Evolutionary conservation across 2,329 filamentous ascomycete species (phyloP).

Genomic region (Fusarium caatingaense): DNA sequence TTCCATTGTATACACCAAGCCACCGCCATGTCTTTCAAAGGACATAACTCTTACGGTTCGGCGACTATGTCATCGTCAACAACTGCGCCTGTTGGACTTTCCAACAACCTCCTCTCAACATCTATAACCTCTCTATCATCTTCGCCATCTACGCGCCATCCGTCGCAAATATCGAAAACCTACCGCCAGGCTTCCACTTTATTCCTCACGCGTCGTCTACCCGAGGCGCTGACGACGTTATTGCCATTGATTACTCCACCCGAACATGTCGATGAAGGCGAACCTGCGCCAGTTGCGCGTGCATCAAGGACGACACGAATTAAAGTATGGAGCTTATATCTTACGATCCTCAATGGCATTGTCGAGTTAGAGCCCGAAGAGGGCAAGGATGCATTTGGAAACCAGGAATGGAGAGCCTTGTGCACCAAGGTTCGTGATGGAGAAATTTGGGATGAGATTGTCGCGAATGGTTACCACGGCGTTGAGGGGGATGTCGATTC

Average conservation of each 20-base stretch:
- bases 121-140: conserved; percentile 78
- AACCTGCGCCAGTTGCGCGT: conserved; percentile 78
- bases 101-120: conserved; percentile 67
- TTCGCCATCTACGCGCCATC: conserved; percentile 69
- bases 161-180: conserved; percentile 84
- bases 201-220: conserved; percentile 91
- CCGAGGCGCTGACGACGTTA: conserved; percentile 88
- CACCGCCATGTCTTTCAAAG: conserved; percentile 57
- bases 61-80: conserved; percentile 51
- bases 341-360: conserved; percentile 92
- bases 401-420: conserved; percentile 83
- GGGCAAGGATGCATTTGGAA: conserved; percentile 88
- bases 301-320: conserved; percentile 86
- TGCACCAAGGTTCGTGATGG: conserved; percentile 89
- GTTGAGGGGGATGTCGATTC: conserved; percentile 91
- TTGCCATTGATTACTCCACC: conserved; percentile 80
- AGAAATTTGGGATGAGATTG: conserved; percentile 93
- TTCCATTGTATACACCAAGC: conserved; percentile 7
- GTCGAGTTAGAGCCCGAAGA: conserved; percentile 90
- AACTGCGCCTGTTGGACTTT: conserved; percentile 55
- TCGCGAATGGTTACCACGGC: conserved; percentile 86
- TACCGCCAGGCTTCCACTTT: conserved; percentile 95
- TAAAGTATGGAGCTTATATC: conserved; percentile 97
- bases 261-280: conserved; percentile 60
- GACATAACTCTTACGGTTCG: conserved; percentile 59